These are phyloP conservation scores for Candida corydali DNA, from an alignment of 805 yeast species.

Conservation along the genomic window DNA sequence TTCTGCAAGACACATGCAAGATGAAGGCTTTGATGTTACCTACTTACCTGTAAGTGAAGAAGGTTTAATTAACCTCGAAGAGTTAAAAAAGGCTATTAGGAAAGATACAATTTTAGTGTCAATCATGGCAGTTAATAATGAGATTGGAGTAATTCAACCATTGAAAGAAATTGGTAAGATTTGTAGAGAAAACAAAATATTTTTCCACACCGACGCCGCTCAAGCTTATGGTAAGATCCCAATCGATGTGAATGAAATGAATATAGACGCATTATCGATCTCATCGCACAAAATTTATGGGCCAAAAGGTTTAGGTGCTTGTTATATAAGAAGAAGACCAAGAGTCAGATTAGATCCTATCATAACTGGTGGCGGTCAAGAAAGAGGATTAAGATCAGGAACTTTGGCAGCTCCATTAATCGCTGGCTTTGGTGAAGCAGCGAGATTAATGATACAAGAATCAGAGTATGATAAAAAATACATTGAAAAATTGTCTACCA, in stretches of 20 bases:
- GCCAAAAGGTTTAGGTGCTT: conserved; percentile 96
- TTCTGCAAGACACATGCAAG: conserved; percentile 90
- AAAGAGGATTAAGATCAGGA: conserved; percentile 95
- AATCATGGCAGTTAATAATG: conserved; percentile 96
- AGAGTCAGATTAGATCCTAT: conserved; percentile 95
- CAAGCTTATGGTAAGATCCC: conserved; percentile 96
- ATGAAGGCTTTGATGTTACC: conserved; percentile 95
- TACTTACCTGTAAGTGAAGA: conserved; percentile 79
- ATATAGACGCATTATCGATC: conserved; percentile 88
- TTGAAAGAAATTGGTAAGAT: conserved; percentile 86
- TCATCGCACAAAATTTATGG: conserved; percentile 97
- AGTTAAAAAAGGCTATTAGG: conserved; percentile 76
- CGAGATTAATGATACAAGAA: conserved; percentile 74
- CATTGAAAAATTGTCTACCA: conserved; percentile 66
- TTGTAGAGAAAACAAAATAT: conserved; percentile 83
- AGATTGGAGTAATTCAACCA: conserved; percentile 97
- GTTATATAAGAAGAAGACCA: conserved; percentile 94
- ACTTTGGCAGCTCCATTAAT: conserved; percentile 96
- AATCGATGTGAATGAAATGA: conserved; percentile 87
- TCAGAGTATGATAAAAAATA: conserved; percentile 69
- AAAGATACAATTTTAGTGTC: conserved; percentile 90
- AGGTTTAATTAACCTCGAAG: conserved; percentile 76
- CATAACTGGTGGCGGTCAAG: conserved; percentile 98
- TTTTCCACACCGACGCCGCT: conserved; percentile 97
- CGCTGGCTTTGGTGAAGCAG: conserved; percentile 97